phyloP scores from a whole-genome alignment of 805 yeast species.

The Ogataea trehaloabstinens region DNA sequence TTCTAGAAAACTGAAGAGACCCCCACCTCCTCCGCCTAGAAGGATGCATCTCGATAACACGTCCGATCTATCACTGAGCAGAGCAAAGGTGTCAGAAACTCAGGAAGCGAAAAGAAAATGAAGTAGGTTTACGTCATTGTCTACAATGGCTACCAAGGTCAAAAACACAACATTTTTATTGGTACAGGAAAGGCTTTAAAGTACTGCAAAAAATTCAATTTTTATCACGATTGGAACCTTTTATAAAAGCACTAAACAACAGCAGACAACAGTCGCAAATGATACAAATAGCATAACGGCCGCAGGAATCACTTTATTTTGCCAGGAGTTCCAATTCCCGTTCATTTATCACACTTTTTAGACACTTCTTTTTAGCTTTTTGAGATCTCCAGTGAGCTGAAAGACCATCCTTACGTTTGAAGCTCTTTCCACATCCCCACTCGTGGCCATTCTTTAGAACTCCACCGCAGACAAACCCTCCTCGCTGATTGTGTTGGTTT shows the following conservation, averaged over 20 bases:
- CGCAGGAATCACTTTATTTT: not conserved
- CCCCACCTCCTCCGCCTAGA: conserved; percentile 24
- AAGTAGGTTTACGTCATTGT: too few relatives aligned
- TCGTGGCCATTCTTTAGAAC: conserved; percentile 24
- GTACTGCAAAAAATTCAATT: too few relatives aligned
- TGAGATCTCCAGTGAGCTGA: conserved; percentile 37
- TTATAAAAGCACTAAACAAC: too few relatives aligned
- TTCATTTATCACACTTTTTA: conserved; percentile 15
- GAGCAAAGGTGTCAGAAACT: conserved; percentile 14
- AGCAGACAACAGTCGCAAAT: not conserved
- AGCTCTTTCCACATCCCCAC: conserved; percentile 37
- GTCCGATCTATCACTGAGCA: conserved; percentile 19
- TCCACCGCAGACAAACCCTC: conserved; percentile 31
- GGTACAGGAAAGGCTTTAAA: too few relatives aligned
- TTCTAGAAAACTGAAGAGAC: conserved; percentile 8
- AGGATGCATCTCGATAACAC: conserved; percentile 8
- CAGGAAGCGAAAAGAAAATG: too few relatives aligned
- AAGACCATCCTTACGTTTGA: conserved; percentile 35
- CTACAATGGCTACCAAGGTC: not conserved
- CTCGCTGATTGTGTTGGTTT: conserved; percentile 28
- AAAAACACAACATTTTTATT: not conserved
- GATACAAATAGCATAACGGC: too few relatives aligned
- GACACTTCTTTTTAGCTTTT: conserved; percentile 34
- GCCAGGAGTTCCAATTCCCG: conserved; percentile 1
- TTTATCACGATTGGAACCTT: too few relatives aligned